Evolutionary conservation across 176 grass and related monocot species (phyloP).

Genomic region (Oropetium thomaeum): DNA sequence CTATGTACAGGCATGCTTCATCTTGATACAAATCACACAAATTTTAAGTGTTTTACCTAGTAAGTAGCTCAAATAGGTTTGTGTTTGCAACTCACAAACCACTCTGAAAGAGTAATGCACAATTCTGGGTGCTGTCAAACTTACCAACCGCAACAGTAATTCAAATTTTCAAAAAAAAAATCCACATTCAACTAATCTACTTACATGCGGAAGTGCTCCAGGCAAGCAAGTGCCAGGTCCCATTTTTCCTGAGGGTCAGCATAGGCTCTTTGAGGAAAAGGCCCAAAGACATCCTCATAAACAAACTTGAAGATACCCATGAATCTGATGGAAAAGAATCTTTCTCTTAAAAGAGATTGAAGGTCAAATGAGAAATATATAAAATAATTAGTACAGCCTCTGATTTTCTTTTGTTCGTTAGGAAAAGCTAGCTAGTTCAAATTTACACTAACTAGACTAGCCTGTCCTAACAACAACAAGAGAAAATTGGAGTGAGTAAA

Average conservation of each 20-base stretch:
- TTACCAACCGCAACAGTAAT: neutral
- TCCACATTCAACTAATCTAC: slow-evolving; percentile 41
- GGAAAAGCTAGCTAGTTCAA: neutral
- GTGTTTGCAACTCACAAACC: neutral
- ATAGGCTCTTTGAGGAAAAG: slow-evolving; percentile 95
- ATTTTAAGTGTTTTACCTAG: neutral
- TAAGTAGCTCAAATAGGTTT: neutral
- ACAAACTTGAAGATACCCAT: slow-evolving; percentile 96
- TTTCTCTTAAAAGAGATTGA: slow-evolving; percentile 6
- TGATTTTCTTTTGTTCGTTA: neutral
- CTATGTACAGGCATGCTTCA: neutral
- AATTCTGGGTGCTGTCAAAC: neutral
- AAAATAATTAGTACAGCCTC: neutral
- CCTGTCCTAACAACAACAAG: neutral
- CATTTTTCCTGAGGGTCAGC: slow-evolving; percentile 84
- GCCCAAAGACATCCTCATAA: slow-evolving; percentile 90
- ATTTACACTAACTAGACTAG: neutral
- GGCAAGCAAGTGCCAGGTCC: slow-evolving; percentile 84
- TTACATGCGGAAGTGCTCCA: slow-evolving; percentile 89
- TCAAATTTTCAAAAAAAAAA: slow-evolving; percentile 11
- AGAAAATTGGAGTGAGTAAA: slow-evolving; percentile 8
- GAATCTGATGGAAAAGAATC: slow-evolving; percentile 50
- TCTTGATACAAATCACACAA: neutral
- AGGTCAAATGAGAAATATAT: slow-evolving; percentile 1
- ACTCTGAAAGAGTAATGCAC: neutral